A percentile compares a stretch with the other conserved stretches of the same genome.
phyloP scores from a whole-genome alignment of 495 filamentous ascomycete species.

The Rhizodiscina lignyota region DNA sequence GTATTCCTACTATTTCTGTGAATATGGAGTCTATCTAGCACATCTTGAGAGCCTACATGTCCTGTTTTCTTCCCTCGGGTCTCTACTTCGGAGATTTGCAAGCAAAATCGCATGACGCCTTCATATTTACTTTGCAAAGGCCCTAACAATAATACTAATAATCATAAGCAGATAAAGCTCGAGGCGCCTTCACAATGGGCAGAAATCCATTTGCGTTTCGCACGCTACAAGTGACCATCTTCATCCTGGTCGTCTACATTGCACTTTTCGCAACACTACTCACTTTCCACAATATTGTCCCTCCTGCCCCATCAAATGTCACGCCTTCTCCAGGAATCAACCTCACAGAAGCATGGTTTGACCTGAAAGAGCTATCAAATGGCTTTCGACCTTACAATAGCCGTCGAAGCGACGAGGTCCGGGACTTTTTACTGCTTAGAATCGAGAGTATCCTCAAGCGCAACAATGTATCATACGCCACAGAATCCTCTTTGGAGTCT shows the following conservation, averaged over 20 bases:
- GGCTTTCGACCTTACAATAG: conserved; percentile 83
- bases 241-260: conserved; percentile 20
- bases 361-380: conserved; percentile 57
- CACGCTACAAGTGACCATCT: conserved; percentile 23
- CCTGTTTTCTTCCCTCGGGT: background rate
- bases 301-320: conserved; percentile 42
- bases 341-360: conserved; percentile 70
- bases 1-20: too few species aligned
- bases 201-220: conserved; percentile 43
- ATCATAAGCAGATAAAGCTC: background rate
- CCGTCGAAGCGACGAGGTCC: conserved; percentile 61
- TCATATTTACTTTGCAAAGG: background rate
- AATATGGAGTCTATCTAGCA: too few species aligned
- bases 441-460: conserved; percentile 48
- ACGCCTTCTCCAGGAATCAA: conserved; percentile 44
- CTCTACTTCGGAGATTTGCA: background rate
- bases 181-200: conserved; percentile 5
- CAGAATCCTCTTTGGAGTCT: background rate
- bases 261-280: conserved; percentile 33
- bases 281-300: conserved; percentile 58
- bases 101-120: background rate
- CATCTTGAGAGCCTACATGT: background rate
- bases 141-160: background rate
- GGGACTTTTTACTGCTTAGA: conserved; percentile 56
- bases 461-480: conserved; percentile 26